Evolutionary conservation across 2,329 filamentous ascomycete species (phyloP).

Genomic region (Xylaria sp.): DNA sequence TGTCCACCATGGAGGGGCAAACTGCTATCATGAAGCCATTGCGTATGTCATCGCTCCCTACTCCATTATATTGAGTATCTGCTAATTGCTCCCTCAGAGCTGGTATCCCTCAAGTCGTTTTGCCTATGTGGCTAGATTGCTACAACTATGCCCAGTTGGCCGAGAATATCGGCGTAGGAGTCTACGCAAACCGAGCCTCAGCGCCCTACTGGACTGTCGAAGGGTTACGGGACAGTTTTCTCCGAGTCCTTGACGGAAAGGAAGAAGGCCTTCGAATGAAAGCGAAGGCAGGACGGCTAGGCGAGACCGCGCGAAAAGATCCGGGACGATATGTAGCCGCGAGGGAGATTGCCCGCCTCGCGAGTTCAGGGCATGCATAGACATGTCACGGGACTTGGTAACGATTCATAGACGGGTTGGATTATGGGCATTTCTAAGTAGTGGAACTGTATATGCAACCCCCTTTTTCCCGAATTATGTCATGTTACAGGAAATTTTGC

Average conservation of each 20-base stretch:
- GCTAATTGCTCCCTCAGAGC: slow-evolving; percentile 12
- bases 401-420: background rate
- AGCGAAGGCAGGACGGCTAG: slow-evolving; percentile 18
- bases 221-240: slow-evolving; percentile 20
- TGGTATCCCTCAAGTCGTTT: slow-evolving; percentile 26
- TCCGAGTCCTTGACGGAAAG: slow-evolving; percentile 14
- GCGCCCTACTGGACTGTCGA: slow-evolving; percentile 22
- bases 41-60: slow-evolving; percentile 10
- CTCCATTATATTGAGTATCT: too few species aligned
- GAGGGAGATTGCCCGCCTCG: slow-evolving; percentile 24
- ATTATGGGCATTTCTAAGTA: background rate
- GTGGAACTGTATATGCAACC: background rate
- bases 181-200: slow-evolving; percentile 22
- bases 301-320: slow-evolving; percentile 6
- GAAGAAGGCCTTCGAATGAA: background rate
- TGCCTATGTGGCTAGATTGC: slow-evolving; percentile 28
- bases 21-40: slow-evolving; percentile 33
- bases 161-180: slow-evolving; percentile 26
- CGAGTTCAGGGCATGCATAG: slow-evolving; percentile 13
- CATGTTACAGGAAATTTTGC: background rate
- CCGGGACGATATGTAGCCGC: slow-evolving; percentile 27
- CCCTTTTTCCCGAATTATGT: background rate
- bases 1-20: slow-evolving; percentile 34
- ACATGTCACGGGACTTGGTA: too few species aligned
- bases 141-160: slow-evolving; percentile 27